phyloP scores from a whole-genome alignment of 2,329 filamentous ascomycete genomes.

The Neurospora sp. region DNA sequence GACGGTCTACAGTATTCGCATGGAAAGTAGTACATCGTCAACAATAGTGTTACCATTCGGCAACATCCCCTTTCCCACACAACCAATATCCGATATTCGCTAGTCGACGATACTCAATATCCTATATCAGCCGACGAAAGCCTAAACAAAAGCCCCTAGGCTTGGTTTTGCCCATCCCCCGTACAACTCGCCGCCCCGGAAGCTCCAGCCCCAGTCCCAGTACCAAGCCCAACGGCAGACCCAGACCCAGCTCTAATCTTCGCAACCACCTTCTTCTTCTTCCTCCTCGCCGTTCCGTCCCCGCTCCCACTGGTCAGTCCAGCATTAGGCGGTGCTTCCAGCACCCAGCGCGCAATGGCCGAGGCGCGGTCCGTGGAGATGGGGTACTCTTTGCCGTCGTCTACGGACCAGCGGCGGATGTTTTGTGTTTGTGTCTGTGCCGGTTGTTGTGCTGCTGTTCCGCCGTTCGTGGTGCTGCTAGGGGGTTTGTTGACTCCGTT shows the following conservation, averaged over 20 bases:
- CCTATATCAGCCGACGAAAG: too few relatives aligned
- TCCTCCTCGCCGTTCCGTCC: conserved; percentile 25
- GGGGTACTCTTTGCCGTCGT: conserved; percentile 58
- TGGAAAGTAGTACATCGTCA: too few relatives aligned
- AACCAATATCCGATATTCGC: too few relatives aligned
- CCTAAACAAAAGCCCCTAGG: neutral
- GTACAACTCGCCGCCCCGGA: neutral
- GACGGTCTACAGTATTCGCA: too few relatives aligned
- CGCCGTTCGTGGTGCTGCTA: neutral
- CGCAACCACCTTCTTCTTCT: conserved; percentile 22
- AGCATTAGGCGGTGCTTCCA: conserved; percentile 37
- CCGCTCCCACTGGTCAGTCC: conserved; percentile 20
- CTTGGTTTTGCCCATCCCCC: neutral
- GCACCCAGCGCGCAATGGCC: conserved; percentile 60
- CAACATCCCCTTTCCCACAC: too few relatives aligned
- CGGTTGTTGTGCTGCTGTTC: neutral
- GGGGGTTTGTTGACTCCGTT: neutral
- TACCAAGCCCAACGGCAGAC: too few relatives aligned
- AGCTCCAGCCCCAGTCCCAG: too few relatives aligned
- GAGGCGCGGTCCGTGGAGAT: conserved; percentile 61
- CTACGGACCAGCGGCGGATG: conserved; percentile 49
- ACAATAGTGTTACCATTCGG: too few relatives aligned
- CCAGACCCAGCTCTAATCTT: conserved; percentile 1
- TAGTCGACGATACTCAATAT: too few relatives aligned
- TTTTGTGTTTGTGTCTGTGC: neutral